phyloP scores from a whole-genome alignment of 75 land plant species.

The Isoetes taiwanensis region DNA sequence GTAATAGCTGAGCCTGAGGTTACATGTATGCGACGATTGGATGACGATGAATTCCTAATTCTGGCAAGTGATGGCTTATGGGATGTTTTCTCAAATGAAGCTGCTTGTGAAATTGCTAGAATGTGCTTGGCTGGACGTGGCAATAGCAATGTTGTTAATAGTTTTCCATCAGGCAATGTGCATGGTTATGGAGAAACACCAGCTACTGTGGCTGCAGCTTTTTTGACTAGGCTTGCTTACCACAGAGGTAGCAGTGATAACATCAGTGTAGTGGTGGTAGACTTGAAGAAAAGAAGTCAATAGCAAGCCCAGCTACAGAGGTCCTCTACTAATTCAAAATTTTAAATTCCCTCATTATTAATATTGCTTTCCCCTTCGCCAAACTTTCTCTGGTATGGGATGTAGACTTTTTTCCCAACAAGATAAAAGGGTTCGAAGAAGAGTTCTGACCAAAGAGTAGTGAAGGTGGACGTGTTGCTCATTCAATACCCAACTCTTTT shows the following conservation, averaged over 20 bases:
- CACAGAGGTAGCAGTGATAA: constrained; percentile 67
- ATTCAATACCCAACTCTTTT: no score
- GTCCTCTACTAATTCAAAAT: no score
- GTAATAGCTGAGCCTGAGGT: constrained; percentile 74
- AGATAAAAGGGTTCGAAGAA: no score
- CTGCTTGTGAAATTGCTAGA: constrained; percentile 54
- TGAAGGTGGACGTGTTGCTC: no score
- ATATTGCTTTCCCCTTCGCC: no score
- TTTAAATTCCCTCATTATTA: no score
- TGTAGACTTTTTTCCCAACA: no score
- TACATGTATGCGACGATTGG: constrained; percentile 32
- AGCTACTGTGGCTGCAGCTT: constrained; percentile 60
- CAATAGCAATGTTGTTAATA: background rate
- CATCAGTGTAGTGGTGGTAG: constrained; percentile 79
- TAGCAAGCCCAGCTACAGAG: no score
- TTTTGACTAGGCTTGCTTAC: constrained; percentile 62
- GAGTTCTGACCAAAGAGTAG: no score
- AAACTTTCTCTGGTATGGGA: no score
- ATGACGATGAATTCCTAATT: constrained; percentile 64
- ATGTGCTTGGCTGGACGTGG: constrained; percentile 25
- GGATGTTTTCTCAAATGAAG: constrained; percentile 67
- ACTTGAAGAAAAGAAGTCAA: no score
- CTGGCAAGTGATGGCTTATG: constrained; percentile 84
- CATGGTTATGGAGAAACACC: constrained; percentile 25
- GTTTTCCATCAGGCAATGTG: background rate